Base-by-base conservation (phyloP, 345 rosid genomes). In the Lumnitzera littorea region DNA sequence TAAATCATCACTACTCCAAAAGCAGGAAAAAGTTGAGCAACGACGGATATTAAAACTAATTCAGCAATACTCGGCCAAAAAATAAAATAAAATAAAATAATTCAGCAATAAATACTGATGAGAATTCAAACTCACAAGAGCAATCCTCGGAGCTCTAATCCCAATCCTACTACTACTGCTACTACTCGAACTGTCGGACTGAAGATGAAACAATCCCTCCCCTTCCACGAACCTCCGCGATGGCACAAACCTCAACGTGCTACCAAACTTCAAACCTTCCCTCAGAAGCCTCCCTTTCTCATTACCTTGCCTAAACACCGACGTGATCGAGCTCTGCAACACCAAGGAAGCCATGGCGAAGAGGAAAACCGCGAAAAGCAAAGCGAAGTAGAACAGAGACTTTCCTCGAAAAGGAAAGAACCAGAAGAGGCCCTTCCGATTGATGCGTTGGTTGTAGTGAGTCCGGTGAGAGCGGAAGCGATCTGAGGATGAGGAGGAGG, bases 71-170 rank as follows among this genome's bases (percentile, higher is more conserved):
- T 36, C 36, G 67, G 43, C 20, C 25, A 41, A 47, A 5, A 55
- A 24, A 51, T 15, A 46, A 56, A 12, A 20, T 20, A 56, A 10
- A 55, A 53, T 16, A 17, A 62, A 62, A 27, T 53, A 16, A 52
- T 31, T 51, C 41, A 55, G 47, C 51, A 62, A 62, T 23, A 36
- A 36, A 36, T 36, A 36, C 43, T 36, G 43, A 51, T 41, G 31
- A 48, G 53, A 15, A 53, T 15, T 31, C 60, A 55, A 20, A 82
- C 99, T 89, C 70, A 94, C 99, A 47, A 88, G 72, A 63, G 91
- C 97, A 20, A 94, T 84, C 62, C 87, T 81, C 0, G 96, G 97
- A 17, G 90, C 69, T 53, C 99, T 94, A 69, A 90, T 67, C 4
- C 97, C 96, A 51, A 87, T 74, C 80, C 91, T 81, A 5, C 66